Base-by-base conservation (phyloP, 805 yeast species). In the Schwanniomyces polymorphus region DNA sequence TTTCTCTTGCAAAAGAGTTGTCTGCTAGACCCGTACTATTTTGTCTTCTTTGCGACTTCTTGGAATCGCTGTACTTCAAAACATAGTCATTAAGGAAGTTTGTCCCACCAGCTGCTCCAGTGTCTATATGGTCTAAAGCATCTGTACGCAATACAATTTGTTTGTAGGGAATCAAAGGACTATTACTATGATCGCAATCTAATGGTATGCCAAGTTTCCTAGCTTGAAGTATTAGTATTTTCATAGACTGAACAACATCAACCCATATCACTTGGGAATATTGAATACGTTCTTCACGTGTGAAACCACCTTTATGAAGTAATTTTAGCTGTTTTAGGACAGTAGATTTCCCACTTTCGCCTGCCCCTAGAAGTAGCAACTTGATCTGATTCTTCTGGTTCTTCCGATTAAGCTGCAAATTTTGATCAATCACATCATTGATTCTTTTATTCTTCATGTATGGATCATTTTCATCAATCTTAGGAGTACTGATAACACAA, bases 341-440 rank as follows among this genome's bases (percentile, higher is more conserved):
- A 0, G 98, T 91, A 2, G 96, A 87, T 63, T 91, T 91, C 5
- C 98, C 97, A 43, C 92, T 84, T 62, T 91, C 98, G 4, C 97
- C 98, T 0, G 98, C 88, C 37, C 98, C 97, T 29, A 91, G 68
- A n/a, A 92, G 72, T 34, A 92, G 67, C 50, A 92, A 72, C 62
- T 86, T 89, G 29, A 86, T 78, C 54, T 80, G 85, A 49, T 80
- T 79, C 56, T 76, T 80, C 40, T 79, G 83, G 41, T 73, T 68
- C 48, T 77, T 79, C 50, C 76, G 79, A 33, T 53, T 79, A 51
- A 74, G 67, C 51, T 74, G 77, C 46, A 87, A 60, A 14, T 82
- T 69, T 57, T 82, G 84, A 53, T 86, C 91, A 43, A 88, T 84
- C 5, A 78, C 80, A 50, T 80, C 85, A 48, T 84, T 82, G 26